phyloP scores from a whole-genome alignment of 192 early-diverging fungal species.

The Umbelopsis sp. region DNA sequence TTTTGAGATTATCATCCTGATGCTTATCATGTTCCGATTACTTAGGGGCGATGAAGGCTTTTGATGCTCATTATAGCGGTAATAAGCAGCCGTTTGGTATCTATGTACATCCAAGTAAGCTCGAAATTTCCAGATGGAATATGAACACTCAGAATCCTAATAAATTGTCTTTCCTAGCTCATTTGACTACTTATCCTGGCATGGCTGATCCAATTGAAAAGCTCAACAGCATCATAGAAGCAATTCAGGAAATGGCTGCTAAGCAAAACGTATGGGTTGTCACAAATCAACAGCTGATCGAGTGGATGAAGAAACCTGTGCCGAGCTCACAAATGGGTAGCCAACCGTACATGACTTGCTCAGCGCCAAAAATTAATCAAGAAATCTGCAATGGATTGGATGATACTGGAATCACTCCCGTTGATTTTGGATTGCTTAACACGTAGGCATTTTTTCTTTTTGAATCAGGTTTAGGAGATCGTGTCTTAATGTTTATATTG shows the following conservation, averaged over 20 bases:
- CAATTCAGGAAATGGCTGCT: slow-evolving; percentile 50
- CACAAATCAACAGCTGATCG: slow-evolving; percentile 66
- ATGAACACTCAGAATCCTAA: neutral
- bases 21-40: neutral
- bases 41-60: slow-evolving; percentile 37
- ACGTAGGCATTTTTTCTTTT: slow-evolving; percentile 16
- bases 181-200: slow-evolving; percentile 36
- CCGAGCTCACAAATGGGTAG: slow-evolving; percentile 59
- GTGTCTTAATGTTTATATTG: neutral
- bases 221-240: slow-evolving; percentile 36
- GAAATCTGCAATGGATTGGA: slow-evolving; percentile 77
- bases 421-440: slow-evolving; percentile 47
- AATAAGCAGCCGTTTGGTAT: slow-evolving; percentile 59
- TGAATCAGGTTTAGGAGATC: neutral
- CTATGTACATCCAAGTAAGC: slow-evolving; percentile 48
- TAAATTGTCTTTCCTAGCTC: slow-evolving; percentile 33
- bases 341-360: slow-evolving; percentile 69
- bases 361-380: slow-evolving; percentile 51
- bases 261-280: slow-evolving; percentile 73
- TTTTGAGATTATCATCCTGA: neutral
- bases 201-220: slow-evolving; percentile 26
- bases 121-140: neutral
- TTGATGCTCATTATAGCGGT: slow-evolving; percentile 51
- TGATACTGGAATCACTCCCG: slow-evolving; percentile 40
- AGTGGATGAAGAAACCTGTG: slow-evolving; percentile 80